These are phyloP conservation scores for Sutorius australiensis DNA, from an alignment of 768 basidiomycete species.

Conservation along the genomic window DNA sequence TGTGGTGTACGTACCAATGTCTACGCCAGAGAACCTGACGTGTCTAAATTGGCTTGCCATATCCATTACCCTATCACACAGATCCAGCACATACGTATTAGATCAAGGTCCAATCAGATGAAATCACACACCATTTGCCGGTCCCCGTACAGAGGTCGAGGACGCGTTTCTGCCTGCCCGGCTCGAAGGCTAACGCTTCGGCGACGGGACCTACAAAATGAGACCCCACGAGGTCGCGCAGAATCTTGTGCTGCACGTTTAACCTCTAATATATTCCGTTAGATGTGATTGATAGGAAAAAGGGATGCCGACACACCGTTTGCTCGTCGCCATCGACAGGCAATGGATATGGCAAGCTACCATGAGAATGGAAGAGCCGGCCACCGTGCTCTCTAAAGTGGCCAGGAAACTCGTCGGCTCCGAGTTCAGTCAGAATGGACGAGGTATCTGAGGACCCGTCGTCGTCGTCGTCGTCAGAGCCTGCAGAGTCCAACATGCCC, in stretches of 20 bases:
- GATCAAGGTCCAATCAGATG: conserved; percentile 15
- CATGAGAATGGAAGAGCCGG: conserved; percentile 67
- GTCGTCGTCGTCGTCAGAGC: conserved; percentile 32
- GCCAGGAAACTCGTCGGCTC: conserved; percentile 49
- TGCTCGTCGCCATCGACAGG: conserved; percentile 72
- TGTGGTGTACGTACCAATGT: conserved; percentile 57
- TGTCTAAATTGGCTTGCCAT: conserved; percentile 66
- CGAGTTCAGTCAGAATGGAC: conserved; percentile 44
- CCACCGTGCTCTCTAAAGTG: conserved; percentile 58
- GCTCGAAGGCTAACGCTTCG: conserved; percentile 43
- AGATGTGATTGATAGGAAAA: not conserved
- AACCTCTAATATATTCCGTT: conserved; percentile 42
- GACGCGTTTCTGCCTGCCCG: conserved; percentile 45
- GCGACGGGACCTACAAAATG: conserved; percentile 60
- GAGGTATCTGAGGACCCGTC: conserved; percentile 40
- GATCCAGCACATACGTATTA: conserved; percentile 12
- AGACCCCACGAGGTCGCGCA: conserved; percentile 49
- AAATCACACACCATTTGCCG: conserved; percentile 58
- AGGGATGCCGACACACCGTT: conserved; percentile 41
- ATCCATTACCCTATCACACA: conserved; percentile 59
- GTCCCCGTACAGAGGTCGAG: conserved; percentile 78
- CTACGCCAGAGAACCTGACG: conserved; percentile 65
- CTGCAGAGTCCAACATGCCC: conserved; percentile 2
- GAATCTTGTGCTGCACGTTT: conserved; percentile 45
- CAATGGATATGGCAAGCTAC: conserved; percentile 61